Evolutionary conservation across 116 monocot species (phyloP), one percentile per base, ranked within the genome.

Genomic region (Phalaenopsis hybrid): DNA sequence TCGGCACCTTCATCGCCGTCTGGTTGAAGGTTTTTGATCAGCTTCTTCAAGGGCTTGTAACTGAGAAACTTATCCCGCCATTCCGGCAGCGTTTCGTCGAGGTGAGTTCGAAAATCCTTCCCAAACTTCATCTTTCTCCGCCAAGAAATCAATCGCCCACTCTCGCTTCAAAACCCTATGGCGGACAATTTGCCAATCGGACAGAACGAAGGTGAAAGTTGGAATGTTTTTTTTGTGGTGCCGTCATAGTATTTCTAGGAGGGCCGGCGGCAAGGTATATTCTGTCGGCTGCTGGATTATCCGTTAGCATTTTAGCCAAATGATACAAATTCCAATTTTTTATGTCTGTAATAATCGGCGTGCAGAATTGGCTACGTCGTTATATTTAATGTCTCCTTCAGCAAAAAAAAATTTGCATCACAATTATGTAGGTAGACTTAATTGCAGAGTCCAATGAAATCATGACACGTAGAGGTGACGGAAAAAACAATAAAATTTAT

Each of bases 61-160:
- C 88, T 82, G 76, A 96, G 82, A 83, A 92, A 96, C 88, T 96
- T 96, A 85, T 96, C 96, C 87, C 96, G 81, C 96, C 96, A 96
- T 45, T 90, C 96, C 82, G 96, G 96, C 41, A 96, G 85, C 43
- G 96, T 92, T 79, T 94, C 92, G 89, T 96, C 92, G 74, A 96
- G 85, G 67, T 96, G 96, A 73, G 82, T 94, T 86, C 81, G 65
- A 86, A 96, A 96, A 88, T 96, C 96, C 88, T 96, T 96, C 23
- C 96, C 96, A 44, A 96, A 96, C 74, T 96, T 96, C 96, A 96
- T 61, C 82, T 33, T 17, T 28, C 28, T 28, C 28, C 37, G 5
- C 44, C 70, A 70, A 9, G 7, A 8, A 31, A 7, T 16, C 46
- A 23, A 28, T 75, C 49, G 21, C 23, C 1, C 46, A 11, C 45